phyloP scores from a whole-genome alignment of 2,329 filamentous ascomycete species.

The Pseudogymnoascus sp. region DNA sequence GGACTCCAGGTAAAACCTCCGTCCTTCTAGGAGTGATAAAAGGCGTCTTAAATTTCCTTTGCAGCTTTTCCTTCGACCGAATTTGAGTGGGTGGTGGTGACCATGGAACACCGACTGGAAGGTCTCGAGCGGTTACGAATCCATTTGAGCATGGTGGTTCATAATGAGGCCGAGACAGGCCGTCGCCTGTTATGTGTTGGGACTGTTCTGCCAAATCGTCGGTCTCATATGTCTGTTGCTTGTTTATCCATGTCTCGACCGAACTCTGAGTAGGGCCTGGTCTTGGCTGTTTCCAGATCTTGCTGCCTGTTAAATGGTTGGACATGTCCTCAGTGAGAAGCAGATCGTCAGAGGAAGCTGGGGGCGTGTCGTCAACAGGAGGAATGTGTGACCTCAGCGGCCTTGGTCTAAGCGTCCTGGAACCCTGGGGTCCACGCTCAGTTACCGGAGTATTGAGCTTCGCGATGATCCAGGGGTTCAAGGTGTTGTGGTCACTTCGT shows the following conservation, averaged over 20 bases:
- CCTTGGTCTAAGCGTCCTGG: neutral
- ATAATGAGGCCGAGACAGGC: neutral
- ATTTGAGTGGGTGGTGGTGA: constrained; percentile 13
- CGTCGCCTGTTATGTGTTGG: neutral
- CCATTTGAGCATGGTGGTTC: neutral
- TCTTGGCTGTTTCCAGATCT: neutral
- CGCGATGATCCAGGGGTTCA: constrained; percentile 35
- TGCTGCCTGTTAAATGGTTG: neutral
- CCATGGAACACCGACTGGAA: constrained; percentile 2
- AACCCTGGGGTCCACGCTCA: neutral
- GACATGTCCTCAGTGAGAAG: neutral
- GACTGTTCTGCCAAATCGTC: neutral
- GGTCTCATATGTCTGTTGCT: neutral
- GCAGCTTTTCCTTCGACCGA: neutral
- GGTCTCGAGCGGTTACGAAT: constrained; percentile 2
- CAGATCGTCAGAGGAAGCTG: neutral
- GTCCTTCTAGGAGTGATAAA: constrained; percentile 19
- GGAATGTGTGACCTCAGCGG: neutral
- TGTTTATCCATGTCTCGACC: neutral
- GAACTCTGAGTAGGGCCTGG: neutral
- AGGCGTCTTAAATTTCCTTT: constrained; percentile 16
- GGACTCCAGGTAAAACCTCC: neutral
- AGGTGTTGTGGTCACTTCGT: constrained; percentile 4
- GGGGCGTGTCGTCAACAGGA: neutral
- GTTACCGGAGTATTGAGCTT: constrained; percentile 27